phyloP scores from a whole-genome alignment of 2,329 filamentous ascomycete genomes.

The Ceratocystis colombiana region DNA sequence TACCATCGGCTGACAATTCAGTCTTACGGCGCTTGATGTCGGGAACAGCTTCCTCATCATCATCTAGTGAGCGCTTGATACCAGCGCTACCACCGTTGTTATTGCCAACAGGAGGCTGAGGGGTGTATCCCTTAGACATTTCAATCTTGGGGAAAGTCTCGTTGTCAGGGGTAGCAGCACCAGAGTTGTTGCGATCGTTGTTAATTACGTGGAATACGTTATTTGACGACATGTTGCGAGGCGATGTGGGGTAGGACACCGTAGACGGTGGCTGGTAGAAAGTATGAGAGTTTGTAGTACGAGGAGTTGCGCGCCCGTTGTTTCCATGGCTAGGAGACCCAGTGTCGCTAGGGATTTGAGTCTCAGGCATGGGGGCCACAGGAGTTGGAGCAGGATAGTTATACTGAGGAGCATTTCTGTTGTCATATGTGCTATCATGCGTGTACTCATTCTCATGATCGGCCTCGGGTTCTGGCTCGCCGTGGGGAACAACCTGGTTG shows the following conservation, averaged over 20 bases:
- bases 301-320: slow-evolving; percentile 75
- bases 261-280: slow-evolving; percentile 56
- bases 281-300: slow-evolving; percentile 62
- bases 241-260: slow-evolving; percentile 67
- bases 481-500: slow-evolving; percentile 46
- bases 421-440: slow-evolving; percentile 66
- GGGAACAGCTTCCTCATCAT: slow-evolving; percentile 50
- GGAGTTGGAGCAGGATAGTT: slow-evolving; percentile 64
- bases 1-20: slow-evolving; percentile 45
- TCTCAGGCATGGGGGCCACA: slow-evolving; percentile 57
- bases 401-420: slow-evolving; percentile 58
- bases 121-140: slow-evolving; percentile 53
- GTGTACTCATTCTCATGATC: slow-evolving; percentile 79
- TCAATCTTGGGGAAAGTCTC: slow-evolving; percentile 62
- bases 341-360: slow-evolving; percentile 74
- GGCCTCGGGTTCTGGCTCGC: slow-evolving; percentile 55
- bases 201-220: slow-evolving; percentile 85
- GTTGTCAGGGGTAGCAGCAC: slow-evolving; percentile 54
- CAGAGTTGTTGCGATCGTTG: slow-evolving; percentile 56
- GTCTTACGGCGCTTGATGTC: slow-evolving; percentile 74
- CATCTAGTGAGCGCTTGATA: slow-evolving; percentile 44
- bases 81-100: slow-evolving; percentile 46
- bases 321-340: slow-evolving; percentile 52
- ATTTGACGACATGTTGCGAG: slow-evolving; percentile 61
- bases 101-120: slow-evolving; percentile 51